These are phyloP conservation scores for Lunasporangiospora selenospora DNA, from an alignment of 192 early-diverging fungal genomes.

Conservation along the genomic window DNA sequence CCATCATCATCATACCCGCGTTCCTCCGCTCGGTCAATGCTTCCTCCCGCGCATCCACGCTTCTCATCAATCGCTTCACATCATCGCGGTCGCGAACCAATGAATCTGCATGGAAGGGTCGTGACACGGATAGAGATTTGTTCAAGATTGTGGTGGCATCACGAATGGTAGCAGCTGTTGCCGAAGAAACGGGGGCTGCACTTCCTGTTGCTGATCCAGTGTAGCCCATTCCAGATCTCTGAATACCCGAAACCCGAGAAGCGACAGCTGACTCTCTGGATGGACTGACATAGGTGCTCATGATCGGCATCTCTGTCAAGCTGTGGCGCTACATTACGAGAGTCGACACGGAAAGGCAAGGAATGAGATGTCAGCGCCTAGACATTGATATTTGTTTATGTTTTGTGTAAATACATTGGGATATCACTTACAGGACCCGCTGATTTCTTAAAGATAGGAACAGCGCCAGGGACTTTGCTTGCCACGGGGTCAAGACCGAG, in stretches of 20 bases:
- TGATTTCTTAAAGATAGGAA: slow-evolving; percentile 26
- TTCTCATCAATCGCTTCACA: slow-evolving; percentile 30
- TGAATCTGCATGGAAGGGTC: slow-evolving; percentile 21
- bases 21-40: slow-evolving; percentile 27
- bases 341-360: too few relatives aligned
- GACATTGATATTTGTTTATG: too few relatives aligned
- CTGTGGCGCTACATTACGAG: slow-evolving; percentile 4
- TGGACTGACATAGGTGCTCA: slow-evolving; percentile 35
- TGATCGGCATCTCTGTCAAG: slow-evolving; percentile 16
- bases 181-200: too few relatives aligned
- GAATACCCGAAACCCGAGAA: too few relatives aligned
- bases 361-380: too few relatives aligned
- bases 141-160: slow-evolving; percentile 40
- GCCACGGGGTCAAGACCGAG: slow-evolving; percentile 33
- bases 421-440: slow-evolving; percentile 6
- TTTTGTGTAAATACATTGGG: too few relatives aligned
- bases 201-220: too few relatives aligned
- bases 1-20: too few relatives aligned
- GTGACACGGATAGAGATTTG: slow-evolving; percentile 39
- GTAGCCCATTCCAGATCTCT: too few relatives aligned
- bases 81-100: slow-evolving; percentile 35
- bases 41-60: slow-evolving; percentile 37
- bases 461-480: slow-evolving; percentile 20
- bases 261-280: slow-evolving; percentile 13
- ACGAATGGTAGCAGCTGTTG: too few relatives aligned